Conservation (phyloP, 306 rosid species). For the Senna siamea region DNA sequence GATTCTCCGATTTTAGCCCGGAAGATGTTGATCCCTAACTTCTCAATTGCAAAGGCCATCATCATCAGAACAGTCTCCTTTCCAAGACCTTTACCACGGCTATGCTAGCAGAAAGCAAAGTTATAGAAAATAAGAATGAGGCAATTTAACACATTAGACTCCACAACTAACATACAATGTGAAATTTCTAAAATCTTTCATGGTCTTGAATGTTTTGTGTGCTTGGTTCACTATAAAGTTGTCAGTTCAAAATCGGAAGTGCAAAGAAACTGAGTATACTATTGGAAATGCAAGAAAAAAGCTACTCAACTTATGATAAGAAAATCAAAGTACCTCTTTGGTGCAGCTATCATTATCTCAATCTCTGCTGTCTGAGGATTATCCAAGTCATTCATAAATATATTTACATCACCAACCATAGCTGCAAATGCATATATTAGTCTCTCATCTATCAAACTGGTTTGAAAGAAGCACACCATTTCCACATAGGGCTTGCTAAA, state of each 20-base stretch:
- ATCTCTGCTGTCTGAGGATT: conserved; percentile 78
- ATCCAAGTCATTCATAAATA: conserved; percentile 82
- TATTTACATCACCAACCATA: conserved; percentile 94
- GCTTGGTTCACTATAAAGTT: conserved; percentile 12
- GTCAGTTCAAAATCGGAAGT: not conserved
- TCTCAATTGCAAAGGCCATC: conserved; percentile 80
- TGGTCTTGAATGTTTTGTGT: conserved; percentile 24
- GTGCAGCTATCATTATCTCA: conserved; percentile 96
- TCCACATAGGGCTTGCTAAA: not conserved
- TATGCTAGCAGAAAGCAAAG: conserved; percentile 62
- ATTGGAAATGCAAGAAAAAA: conserved; percentile 9
- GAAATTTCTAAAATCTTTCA: not conserved
- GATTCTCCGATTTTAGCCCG: conserved; percentile 83
- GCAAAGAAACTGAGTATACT: too few species aligned
- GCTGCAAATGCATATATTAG: conserved; percentile 59
- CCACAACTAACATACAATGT: conserved; percentile 7
- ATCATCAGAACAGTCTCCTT: conserved; percentile 81
- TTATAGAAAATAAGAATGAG: conserved; percentile 32
- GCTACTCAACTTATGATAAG: conserved; percentile 28
- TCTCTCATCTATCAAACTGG: conserved; percentile 7
- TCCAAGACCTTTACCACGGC: conserved; percentile 88
- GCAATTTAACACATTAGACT: conserved; percentile 19
- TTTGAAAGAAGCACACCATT: not conserved
- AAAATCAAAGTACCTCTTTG: conserved; percentile 65
- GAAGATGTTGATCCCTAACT: conserved; percentile 65